phyloP scores from a whole-genome alignment of 1,284 basidiomycete species.

The Sanghuangporus baumii region DNA sequence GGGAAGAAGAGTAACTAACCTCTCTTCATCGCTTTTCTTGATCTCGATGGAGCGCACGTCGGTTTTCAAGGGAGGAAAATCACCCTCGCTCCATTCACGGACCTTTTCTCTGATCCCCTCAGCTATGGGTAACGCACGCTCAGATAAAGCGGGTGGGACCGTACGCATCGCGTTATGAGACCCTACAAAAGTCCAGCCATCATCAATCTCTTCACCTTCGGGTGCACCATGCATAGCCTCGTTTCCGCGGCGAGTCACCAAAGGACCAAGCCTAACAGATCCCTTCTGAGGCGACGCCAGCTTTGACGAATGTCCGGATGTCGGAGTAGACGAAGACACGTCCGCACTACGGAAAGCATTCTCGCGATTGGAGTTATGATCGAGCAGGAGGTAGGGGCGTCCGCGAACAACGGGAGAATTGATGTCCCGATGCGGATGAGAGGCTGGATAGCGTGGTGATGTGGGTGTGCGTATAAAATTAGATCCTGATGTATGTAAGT shows the following conservation, averaged over 20 bases:
- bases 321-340: background rate
- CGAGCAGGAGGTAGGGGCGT: conserved; percentile 8
- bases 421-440: background rate
- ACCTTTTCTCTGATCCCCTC: conserved; percentile 4
- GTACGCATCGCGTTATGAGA: conserved; percentile 4
- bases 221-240: background rate
- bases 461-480: conserved; percentile 9
- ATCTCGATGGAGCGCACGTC: background rate
- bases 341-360: background rate
- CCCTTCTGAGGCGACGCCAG: background rate
- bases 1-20: background rate
- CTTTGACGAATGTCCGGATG: conserved; percentile 1
- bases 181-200: conserved; percentile 13
- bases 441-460: conserved; percentile 15
- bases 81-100: conserved; percentile 31
- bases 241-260: background rate
- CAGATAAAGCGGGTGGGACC: conserved; percentile 1
- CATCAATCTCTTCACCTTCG: conserved; percentile 1
- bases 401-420: conserved; percentile 3
- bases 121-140: background rate
- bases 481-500: conserved; percentile 8
- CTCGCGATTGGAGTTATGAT: background rate
- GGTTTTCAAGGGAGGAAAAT: conserved; percentile 34
- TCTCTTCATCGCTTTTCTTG: background rate
- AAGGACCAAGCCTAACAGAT: background rate